phyloP scores from a whole-genome alignment of 257 asterid genomes.

The Euphrasia confusa region DNA sequence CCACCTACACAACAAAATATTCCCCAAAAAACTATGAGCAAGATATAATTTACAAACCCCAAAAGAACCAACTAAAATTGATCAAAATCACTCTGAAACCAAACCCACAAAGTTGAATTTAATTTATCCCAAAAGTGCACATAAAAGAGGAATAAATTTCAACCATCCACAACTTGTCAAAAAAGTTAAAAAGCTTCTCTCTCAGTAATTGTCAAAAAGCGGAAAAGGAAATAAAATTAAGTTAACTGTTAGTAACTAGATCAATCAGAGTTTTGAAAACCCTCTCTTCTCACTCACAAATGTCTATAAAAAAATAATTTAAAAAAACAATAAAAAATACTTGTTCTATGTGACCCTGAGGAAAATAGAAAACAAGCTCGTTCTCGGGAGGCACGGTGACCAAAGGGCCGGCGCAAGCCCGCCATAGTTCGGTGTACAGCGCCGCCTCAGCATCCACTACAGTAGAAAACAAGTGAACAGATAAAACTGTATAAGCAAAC shows the following conservation, averaged over 20 bases:
- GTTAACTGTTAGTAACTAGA: slow-evolving; percentile 18
- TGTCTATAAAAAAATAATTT: background rate
- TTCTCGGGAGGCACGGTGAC: slow-evolving; percentile 81
- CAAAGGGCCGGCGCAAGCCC: slow-evolving; percentile 98
- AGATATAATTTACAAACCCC: background rate
- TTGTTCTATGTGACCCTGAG: slow-evolving; percentile 99
- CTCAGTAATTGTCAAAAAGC: slow-evolving; percentile 1
- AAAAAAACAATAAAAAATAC: slow-evolving; percentile 11
- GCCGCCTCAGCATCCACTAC: slow-evolving; percentile 79
- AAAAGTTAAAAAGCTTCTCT: slow-evolving; percentile 9
- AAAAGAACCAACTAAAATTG: background rate
- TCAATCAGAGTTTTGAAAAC: slow-evolving; percentile 12
- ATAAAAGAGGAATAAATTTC: slow-evolving; percentile 11
- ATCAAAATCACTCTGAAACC: background rate
- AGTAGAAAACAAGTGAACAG: background rate
- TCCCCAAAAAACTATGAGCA: slow-evolving; percentile 15
- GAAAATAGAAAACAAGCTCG: slow-evolving; percentile 88
- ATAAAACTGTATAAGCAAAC: background rate
- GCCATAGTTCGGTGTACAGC: slow-evolving; percentile 88
- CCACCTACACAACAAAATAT: slow-evolving; percentile 52
- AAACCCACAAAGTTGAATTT: slow-evolving; percentile 7
- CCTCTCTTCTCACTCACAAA: background rate
- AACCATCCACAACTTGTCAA: background rate
- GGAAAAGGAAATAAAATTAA: slow-evolving; percentile 16
- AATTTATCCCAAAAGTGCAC: background rate